Evolutionary conservation across 495 filamentous ascomycete species (phyloP), one percentile per base, ranked within the genome.

Genomic region (Choiromyces venosus): DNA sequence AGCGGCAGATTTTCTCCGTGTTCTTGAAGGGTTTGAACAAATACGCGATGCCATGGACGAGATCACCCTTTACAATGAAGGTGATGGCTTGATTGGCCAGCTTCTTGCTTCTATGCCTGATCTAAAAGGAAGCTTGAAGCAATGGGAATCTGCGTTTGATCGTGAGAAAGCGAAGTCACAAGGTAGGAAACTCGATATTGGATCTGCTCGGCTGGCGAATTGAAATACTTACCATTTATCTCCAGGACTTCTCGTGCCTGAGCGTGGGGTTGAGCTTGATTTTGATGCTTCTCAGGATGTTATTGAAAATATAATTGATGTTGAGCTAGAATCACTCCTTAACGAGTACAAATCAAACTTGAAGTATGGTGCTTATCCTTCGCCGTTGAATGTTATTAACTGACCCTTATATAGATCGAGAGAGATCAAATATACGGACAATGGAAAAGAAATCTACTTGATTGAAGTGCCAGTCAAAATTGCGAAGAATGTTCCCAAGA

Each of bases 381-480:
- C 21, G 65, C 40, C 39, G 3, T 19, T 72, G 33, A 6, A 18
- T 19, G 39, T 33, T 52, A 18, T 33, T 25, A 14, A 35, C 69
- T 78, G 21, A 78, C 46, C 4, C 29, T 40, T 37, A 4, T 66
- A 21, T 33, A 81, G 79, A 71, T 86, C 83, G 76, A 87, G 84
- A 73, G 89, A 92, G 2, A 90, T 98, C 76, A 89, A 87, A 73
- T 99, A 91, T 83, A 89, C 89, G 37, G 92, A 98, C 80, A 92
- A 93, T 42, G 96, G 96, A 37, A 99, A 98, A 82, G 96, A 99
- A 79, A 91, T 97, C 67, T 99, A 97, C 81, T 93, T 97, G 82
- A 87, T 99, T 4, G 96, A 99, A 82, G 91, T 92, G 0, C 96
- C 96, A 0, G 88, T 91, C 76, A 90, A 93, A 64, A 66, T 56